These are phyloP conservation scores for Clonostachys solani DNA, from an alignment of 2,329 filamentous ascomycete species.

Conservation along the genomic window DNA sequence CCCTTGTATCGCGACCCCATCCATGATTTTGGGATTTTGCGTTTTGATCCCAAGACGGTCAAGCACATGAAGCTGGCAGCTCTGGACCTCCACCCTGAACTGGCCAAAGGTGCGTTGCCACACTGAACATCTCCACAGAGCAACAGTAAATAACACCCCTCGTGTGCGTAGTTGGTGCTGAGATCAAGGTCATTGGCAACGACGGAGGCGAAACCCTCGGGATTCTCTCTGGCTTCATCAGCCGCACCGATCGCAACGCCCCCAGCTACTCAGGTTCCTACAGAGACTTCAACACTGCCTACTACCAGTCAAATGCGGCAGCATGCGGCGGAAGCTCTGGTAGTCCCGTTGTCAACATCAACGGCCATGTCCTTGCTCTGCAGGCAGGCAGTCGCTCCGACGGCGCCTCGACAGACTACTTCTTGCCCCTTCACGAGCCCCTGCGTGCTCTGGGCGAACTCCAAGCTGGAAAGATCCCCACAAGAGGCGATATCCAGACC, in stretches of 20 bases:
- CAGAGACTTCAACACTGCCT: constrained; percentile 93
- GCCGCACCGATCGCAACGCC: background rate
- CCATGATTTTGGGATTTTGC: constrained; percentile 95
- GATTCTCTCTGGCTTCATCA: constrained; percentile 54
- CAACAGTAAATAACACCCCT: background rate
- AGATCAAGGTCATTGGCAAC: constrained; percentile 96
- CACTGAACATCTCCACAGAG: background rate
- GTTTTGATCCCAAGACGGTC: constrained; percentile 92
- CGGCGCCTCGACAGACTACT: constrained; percentile 96
- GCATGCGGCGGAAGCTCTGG: constrained; percentile 98
- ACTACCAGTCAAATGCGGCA: constrained; percentile 96
- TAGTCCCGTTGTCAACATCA: constrained; percentile 93
- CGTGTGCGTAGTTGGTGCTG: constrained; percentile 63
- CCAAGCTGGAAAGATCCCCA: constrained; percentile 68
- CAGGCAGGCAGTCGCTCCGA: constrained; percentile 93
- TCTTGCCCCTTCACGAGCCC: constrained; percentile 88
- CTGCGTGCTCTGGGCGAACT: constrained; percentile 83
- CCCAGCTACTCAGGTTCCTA: constrained; percentile 97
- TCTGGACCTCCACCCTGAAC: constrained; percentile 76
- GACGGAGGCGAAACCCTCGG: constrained; percentile 98
- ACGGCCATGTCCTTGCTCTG: constrained; percentile 85
- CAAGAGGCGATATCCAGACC: constrained; percentile 95
- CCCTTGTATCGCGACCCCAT: constrained; percentile 97
- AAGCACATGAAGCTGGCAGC: constrained; percentile 93
- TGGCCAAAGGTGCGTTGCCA: constrained; percentile 57